Evolutionary conservation across 169 alveolate genomes (phyloP), one percentile per base, ranked within the genome.

Genomic region (Eimeria praecox): DNA sequence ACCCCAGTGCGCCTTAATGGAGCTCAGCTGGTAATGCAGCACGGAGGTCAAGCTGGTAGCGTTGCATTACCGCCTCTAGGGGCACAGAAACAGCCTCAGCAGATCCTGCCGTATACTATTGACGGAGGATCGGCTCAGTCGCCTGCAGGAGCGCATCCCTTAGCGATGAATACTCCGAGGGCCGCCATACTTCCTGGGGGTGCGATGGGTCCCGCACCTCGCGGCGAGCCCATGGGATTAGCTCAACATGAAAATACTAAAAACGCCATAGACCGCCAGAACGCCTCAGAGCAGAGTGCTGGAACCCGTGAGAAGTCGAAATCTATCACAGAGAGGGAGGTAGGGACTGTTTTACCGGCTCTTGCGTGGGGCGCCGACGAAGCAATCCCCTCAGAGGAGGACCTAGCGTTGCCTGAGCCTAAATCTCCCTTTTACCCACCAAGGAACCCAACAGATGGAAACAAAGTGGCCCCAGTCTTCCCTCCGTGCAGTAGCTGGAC

Each of bases 401-500:
- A 87, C 83, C 83, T 64, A 1, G 82, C 94, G n/a, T 35, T 87
- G 14, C 94, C 94, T 42, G 94, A 87, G 94, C 94, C 94, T 0
- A 87, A 87, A 40, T 62, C 94, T 10, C 94, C 94, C 9, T 87
- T 87, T n/a, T 87, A 87, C 54, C 94, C 94, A 42, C 38, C 94
- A 27, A 87, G 94, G 54, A 62, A 35, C 83, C 52, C 78, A 24
- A 46, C 35, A 2, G 59, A 33, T 12, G 94, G 94, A 10, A 64
- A 52, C 82, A 87, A 64, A 66, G 59, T 42, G 82, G 66, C 69
- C 71, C 82, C 94, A 42, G 54, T 62, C 24, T 87, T 87, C 52
- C 94, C 94, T 35, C 94, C 94, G 1, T 59, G 59, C 94, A 87
- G 69, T 69, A 87, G 94, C 66, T 87, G 94, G 94, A 87, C 82